Percentiles rank a stretch among this genome's conserved stretches.
Evolutionary conservation across 2,329 filamentous ascomycete genomes (phyloP).

Genomic region (Paraconiothyrium brasiliense): DNA sequence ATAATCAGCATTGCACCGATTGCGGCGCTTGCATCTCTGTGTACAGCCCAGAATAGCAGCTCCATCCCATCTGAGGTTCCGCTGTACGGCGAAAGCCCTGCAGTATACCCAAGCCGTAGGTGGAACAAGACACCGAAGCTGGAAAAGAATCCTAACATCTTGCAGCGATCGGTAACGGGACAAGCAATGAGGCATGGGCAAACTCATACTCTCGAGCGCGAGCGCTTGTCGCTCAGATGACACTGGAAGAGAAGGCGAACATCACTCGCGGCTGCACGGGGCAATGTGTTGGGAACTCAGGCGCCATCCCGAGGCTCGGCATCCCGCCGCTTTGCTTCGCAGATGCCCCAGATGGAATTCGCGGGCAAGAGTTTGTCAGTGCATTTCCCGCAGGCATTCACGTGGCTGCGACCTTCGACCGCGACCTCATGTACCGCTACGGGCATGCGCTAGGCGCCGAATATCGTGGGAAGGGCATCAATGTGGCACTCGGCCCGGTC

Average conservation of each 20-base stretch:
- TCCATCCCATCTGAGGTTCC: constrained; percentile 35
- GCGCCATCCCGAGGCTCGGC: constrained; percentile 47
- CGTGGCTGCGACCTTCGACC: constrained; percentile 75
- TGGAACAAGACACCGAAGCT: not conserved
- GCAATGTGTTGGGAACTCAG: constrained; percentile 48
- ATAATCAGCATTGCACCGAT: not conserved
- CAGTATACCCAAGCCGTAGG: constrained; percentile 43
- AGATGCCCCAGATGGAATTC: constrained; percentile 49
- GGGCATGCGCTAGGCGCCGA: constrained; percentile 75
- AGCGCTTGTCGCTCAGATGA: constrained; percentile 51
- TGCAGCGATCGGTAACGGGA: constrained; percentile 35
- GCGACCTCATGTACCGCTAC: constrained; percentile 72
- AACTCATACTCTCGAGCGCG: constrained; percentile 48
- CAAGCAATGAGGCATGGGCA: constrained; percentile 35
- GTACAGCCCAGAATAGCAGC: constrained; percentile 4
- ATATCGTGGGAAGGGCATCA: constrained; percentile 74
- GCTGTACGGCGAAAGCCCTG: constrained; percentile 40
- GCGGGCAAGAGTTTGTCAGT: constrained; percentile 42
- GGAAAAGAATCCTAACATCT: constrained; percentile 14
- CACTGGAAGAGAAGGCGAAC: constrained; percentile 55
- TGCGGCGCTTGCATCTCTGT: constrained; percentile 2
- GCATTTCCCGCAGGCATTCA: constrained; percentile 43
- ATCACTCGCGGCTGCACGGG: constrained; percentile 47
- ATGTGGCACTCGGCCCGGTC: constrained; percentile 74
- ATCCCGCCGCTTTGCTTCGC: constrained; percentile 52